phyloP scores from a whole-genome alignment of 2,329 filamentous ascomycete genomes.

The Dactylellina cionopaga region DNA sequence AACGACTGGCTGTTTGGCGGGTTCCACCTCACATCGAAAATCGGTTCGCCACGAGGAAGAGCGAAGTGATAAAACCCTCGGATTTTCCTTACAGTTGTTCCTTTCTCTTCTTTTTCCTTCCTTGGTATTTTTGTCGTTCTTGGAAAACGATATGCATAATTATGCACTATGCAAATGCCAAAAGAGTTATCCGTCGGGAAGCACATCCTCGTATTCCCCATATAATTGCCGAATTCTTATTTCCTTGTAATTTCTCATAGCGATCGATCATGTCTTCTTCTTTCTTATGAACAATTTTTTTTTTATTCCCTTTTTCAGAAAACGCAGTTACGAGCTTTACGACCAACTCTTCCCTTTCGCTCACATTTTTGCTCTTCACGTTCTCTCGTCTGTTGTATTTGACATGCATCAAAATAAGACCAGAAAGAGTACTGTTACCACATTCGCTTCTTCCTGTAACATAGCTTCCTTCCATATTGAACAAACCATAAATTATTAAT shows the following conservation, averaged over 20 bases:
- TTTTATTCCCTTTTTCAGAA: not conserved
- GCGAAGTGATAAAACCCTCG: slow-evolving; percentile 20
- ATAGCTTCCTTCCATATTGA: slow-evolving; percentile 13
- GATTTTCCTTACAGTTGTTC: slow-evolving; percentile 1
- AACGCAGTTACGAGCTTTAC: not conserved
- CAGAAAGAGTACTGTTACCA: not conserved
- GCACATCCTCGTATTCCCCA: not conserved
- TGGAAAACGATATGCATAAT: no score
- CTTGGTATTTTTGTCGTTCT: no score
- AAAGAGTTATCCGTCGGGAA: slow-evolving; percentile 3
- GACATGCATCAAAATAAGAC: not conserved
- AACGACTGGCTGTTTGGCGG: slow-evolving; percentile 53
- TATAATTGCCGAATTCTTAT: slow-evolving; percentile 7
- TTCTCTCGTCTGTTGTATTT: slow-evolving; percentile 10
- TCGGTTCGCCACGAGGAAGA: slow-evolving; percentile 40
- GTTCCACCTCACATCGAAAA: slow-evolving; percentile 48
- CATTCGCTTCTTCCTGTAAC: slow-evolving; percentile 43
- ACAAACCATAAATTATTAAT: no score
- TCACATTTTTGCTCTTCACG: not conserved
- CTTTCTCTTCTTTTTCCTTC: not conserved
- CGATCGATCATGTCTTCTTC: no score
- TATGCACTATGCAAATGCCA: no score
- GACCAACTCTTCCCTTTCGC: slow-evolving; percentile 3
- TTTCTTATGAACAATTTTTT: not conserved
- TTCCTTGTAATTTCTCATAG: not conserved